Evolutionary conservation across 176 grass and related monocot species (phyloP).

Genomic region (Canna indica): DNA sequence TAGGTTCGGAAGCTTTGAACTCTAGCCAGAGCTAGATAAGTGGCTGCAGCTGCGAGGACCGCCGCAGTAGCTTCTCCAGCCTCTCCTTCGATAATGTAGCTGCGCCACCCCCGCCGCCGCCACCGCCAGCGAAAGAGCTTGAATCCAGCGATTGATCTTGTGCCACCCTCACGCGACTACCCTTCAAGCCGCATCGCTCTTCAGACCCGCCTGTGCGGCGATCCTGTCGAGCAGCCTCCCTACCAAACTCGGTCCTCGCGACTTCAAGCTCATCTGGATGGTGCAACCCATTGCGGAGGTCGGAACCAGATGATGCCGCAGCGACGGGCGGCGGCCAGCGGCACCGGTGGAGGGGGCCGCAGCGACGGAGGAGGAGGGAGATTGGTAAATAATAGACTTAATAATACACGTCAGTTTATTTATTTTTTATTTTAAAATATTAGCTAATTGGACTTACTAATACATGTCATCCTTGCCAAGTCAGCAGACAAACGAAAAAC

Average conservation of each 20-base stretch:
- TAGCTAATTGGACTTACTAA: too few species aligned
- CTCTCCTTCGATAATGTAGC: slow-evolving; percentile 44
- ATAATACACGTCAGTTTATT: too few species aligned
- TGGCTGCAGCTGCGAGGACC: slow-evolving; percentile 24
- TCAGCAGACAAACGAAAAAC: too few species aligned
- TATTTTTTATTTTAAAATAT: too few species aligned
- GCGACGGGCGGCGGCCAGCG: too few species aligned
- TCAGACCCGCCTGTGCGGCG: slow-evolving; percentile 53
- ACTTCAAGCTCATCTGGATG: slow-evolving; percentile 81
- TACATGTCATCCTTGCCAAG: too few species aligned
- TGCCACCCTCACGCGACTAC: background rate
- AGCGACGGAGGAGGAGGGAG: too few species aligned
- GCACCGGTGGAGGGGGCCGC: too few species aligned
- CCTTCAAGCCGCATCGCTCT: slow-evolving; percentile 55
- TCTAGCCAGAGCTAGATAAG: slow-evolving; percentile 73
- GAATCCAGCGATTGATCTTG: slow-evolving; percentile 3
- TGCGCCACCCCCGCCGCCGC: background rate
- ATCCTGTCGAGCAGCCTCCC: slow-evolving; percentile 31
- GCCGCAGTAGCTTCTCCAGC: slow-evolving; percentile 44
- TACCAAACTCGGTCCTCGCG: slow-evolving; percentile 42
- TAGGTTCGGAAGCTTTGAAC: slow-evolving; percentile 39
- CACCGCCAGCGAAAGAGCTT: background rate
- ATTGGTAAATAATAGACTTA: too few species aligned
- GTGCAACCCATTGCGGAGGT: too few species aligned
- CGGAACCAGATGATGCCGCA: too few species aligned